Conservation (phyloP, 2,329 filamentous ascomycete species). For the Pezicula rhizophila region DNA sequence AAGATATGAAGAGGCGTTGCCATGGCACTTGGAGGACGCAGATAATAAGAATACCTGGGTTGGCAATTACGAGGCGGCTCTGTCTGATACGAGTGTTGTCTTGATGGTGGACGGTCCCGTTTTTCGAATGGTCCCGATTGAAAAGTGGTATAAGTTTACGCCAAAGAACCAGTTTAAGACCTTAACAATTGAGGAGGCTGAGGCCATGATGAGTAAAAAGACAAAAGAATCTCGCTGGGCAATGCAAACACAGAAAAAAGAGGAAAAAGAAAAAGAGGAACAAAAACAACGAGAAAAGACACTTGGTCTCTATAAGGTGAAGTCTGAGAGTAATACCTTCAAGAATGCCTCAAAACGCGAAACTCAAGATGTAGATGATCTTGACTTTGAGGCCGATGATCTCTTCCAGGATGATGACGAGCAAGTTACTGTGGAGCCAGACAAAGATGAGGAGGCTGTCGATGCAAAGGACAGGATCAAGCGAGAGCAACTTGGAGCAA, state of each 20-base stretch:
- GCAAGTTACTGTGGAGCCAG: conserved; percentile 64
- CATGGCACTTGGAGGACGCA: conserved; percentile 95
- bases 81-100: conserved; percentile 81
- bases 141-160: conserved; percentile 91
- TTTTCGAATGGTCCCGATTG: conserved; percentile 83
- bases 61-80: conserved; percentile 80
- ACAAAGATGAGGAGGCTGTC: conserved; percentile 76
- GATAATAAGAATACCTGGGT: conserved; percentile 94
- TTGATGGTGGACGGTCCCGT: conserved; percentile 63
- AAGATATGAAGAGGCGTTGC: conserved; percentile 90
- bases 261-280: conserved; percentile 48
- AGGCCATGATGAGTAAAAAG: conserved; percentile 76
- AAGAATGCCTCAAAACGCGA: conserved; percentile 55
- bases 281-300: conserved; percentile 49
- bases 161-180: conserved; percentile 74
- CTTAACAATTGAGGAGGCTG: conserved; percentile 76
- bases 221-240: conserved; percentile 75
- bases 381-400: conserved; percentile 62
- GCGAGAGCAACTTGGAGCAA: conserved; percentile 78
- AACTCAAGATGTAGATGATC: conserved; percentile 63
- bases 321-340: conserved; percentile 62
- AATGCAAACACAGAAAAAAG: conserved; percentile 58
- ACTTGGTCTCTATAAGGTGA: conserved; percentile 48
- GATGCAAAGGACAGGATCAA: conserved; percentile 67
- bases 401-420: conserved; percentile 87